Evolutionary conservation across 2,329 filamentous ascomycete species (phyloP), one percentile per base, ranked within the genome.

Genomic region (Diaporthe amygdali): DNA sequence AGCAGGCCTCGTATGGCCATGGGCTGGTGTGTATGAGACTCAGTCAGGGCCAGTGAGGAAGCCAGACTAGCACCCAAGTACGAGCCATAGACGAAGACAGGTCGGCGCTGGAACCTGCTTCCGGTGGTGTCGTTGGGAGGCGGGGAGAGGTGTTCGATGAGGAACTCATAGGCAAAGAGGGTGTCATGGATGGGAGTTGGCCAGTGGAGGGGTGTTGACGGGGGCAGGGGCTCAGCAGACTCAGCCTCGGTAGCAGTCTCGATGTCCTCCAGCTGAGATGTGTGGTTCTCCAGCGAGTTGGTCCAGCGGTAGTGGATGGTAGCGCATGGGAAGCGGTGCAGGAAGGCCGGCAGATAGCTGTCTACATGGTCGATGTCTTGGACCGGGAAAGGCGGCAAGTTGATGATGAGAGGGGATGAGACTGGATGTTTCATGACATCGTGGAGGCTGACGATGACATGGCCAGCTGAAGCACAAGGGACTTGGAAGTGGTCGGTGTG

Each of bases 271-370:
- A 14, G 5, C 1, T 25, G n/a, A 9, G 41, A 20, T 9, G 9
- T 2, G 22, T 10, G 4, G 10, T 27, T 5, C 32, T 25, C 34
- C 2, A 2, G 22, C 3, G 44, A 44, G 49, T 76, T 78, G 9
- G 77, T 77, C 90, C 90, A 92, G 20, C 89, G 84, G 77, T 91
- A 92, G 76, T 90, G 87, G 76, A 92, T 88, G 69, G 84, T 84
- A 7, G 85, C 88, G 0, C 88, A 83, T 2, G 88, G 84, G 44
- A 81, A 82, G 17, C 78, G 78, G 15, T 77, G 80, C 39, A 85
- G 79, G 71, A 86, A 87, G 12, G 74, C 74, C 34, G 86, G 84
- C 30, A 87, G 74, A 39, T 79, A 71, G 12, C 75, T 69, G 39
- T 59, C 44, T 15, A 74, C 73, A 17, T 74, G 69, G 2, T 76